Evolutionary conservation across 108 stramenopile genomes (phyloP), one percentile per base, ranked within the genome.

Genomic region (Skeletonema marinoi): DNA sequence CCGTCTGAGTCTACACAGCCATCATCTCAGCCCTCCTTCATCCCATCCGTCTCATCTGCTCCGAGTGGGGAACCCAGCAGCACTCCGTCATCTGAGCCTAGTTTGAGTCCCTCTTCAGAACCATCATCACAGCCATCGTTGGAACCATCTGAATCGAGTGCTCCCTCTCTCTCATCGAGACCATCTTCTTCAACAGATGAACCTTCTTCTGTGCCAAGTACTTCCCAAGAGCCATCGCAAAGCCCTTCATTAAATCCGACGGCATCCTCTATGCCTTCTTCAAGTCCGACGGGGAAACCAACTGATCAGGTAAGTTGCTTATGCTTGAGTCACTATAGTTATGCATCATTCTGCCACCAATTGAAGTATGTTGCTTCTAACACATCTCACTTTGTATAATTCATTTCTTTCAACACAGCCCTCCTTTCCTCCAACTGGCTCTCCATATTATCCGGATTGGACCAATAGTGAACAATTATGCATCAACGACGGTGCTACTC

Each of bases 381-480:
- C 6, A 64, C 36, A 3, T 19, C 63, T 19, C 62, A 29, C 62
- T 19, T 31, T 30, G 2, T 2, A 19, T 35, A 54, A 44, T 41
- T 42, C 6, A 29, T 25, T 46, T 10, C 80, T 72, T 12, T 74
- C 63, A 2, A 33, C 59, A 17, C 13, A 32, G 19, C 80, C 80
- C 1, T 80, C 80, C 17, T 67, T 56, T 9, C 41, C 73, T 5
- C 80, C 80, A 25, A 80, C 80, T 19, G 80, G 66, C 10, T 11
- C 31, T 14, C 65, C 73, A 6, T 80, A 80, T 35, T 80, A 80
- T 36, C 78, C 78, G 6, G 73, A 80, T 56, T 80, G 78, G 78
- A 41, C 31, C 6, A 19, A 63, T n/a, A 65, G 39, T n/a, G 3
- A 6, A 17, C 78, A 79, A 60, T 56, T 58, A 3, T 78, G 78